Conservation (phyloP, 495 filamentous ascomycete species). For the Geoglossum glabrum region DNA sequence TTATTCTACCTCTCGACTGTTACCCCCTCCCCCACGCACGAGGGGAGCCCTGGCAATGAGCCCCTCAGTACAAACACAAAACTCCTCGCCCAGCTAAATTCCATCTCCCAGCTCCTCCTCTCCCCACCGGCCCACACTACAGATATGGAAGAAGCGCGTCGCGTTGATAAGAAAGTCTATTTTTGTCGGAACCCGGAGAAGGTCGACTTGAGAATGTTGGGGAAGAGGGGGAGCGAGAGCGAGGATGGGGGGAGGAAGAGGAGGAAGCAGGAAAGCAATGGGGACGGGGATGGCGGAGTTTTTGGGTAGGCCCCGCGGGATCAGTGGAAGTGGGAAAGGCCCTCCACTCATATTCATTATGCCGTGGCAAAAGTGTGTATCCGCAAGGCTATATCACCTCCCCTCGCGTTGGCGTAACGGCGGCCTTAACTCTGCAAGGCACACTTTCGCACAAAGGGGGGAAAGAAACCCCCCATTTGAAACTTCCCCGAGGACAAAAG, state of each 20-base stretch:
- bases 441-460: no score
- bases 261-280: constrained; percentile 16
- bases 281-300: background rate
- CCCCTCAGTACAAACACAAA: no score
- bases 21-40: constrained; percentile 16
- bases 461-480: no score
- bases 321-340: background rate
- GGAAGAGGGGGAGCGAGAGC: background rate
- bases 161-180: constrained; percentile 42
- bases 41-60: background rate
- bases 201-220: background rate
- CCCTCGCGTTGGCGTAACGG: no score
- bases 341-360: no score
- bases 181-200: constrained; percentile 50
- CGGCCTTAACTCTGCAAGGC: no score
- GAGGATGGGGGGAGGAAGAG: constrained; percentile 21
- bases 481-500: no score
- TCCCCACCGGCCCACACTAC: constrained; percentile 14
- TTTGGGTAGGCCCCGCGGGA: background rate
- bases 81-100: constrained; percentile 21
- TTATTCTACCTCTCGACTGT: constrained; percentile 58
- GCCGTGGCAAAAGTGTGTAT: no score
- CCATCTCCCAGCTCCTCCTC: constrained; percentile 25
- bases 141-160: constrained; percentile 29
- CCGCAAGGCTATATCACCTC: no score